Evolutionary conservation across 2,329 filamentous ascomycete species (phyloP), one percentile per base, ranked within the genome.

Genomic region (Akanthomyces dipterigenus): DNA sequence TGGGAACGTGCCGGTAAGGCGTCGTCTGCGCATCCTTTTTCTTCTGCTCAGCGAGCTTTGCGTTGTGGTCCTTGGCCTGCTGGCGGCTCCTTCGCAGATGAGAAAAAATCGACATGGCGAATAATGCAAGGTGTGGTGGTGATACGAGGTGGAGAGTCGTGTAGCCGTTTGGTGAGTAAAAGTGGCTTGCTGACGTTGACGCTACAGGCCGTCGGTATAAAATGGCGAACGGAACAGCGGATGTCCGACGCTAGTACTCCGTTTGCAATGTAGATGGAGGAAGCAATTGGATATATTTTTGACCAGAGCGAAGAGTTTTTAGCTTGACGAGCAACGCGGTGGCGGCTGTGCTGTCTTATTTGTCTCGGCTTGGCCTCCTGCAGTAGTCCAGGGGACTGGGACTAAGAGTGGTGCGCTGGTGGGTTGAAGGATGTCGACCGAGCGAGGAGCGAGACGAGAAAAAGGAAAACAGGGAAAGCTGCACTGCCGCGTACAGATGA

Each of bases 1-100:
- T 86, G n/a, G 84, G 83, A 22, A 85, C 72, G 68, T 88, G 85
- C 57, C 75, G 80, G 71, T 88, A 87, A 14, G 80, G 76, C n/a
- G 77, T 76, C 9, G 65, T 60, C 16, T 62, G 62, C 42, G 71
- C 68, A 63, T 78, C 77, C 46, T 72, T 69, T 56, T 80, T 78
- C 43, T 77, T 72, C 66, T 80, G 77, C 65, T 80, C 78, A 46
- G 73, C 76, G 63, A 77, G 69, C 67, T 82, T 80, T 48, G 76
- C 74, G 43, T 76, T 81, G 62, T 80, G 76, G 55, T 84, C 78
- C 70, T 85, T 84, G 64, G 82, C 80, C 58, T 82, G 79, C 67
- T 82, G 78, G 62, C 80, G 79, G 65, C 79, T 78, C 64, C 74
- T 76, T 67, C 75, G 80, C 68, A 86, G 77, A 61, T 79, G 75